These are phyloP conservation scores for Nakazawaea pomicola DNA, from an alignment of 805 yeast genomes.

Conservation along the genomic window DNA sequence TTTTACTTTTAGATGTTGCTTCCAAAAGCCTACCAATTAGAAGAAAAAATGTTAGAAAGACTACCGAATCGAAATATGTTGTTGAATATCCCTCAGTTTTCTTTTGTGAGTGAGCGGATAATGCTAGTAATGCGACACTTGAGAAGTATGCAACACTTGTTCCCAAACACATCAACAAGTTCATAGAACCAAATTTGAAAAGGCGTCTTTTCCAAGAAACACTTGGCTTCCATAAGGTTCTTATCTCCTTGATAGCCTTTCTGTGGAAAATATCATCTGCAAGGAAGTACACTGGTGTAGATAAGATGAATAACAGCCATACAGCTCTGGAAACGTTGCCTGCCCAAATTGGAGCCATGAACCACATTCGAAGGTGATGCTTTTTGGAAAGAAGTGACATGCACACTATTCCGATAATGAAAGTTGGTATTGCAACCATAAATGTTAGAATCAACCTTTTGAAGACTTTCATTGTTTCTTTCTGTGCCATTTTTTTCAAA, in stretches of 20 bases:
- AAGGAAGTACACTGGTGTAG: slow-evolving; percentile 72
- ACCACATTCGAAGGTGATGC: slow-evolving; percentile 43
- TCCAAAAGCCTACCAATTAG: slow-evolving; percentile 68
- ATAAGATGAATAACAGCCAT: slow-evolving; percentile 61
- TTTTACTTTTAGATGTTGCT: slow-evolving; percentile 58
- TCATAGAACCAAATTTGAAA: slow-evolving; percentile 76
- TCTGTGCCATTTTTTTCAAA: slow-evolving; percentile 40
- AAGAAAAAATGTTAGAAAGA: slow-evolving; percentile 66
- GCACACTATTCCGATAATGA: slow-evolving; percentile 62
- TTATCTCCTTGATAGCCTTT: slow-evolving; percentile 58
- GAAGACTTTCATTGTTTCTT: slow-evolving; percentile 42
- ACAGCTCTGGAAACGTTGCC: slow-evolving; percentile 56
- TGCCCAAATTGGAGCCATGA: slow-evolving; percentile 56
- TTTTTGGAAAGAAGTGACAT: slow-evolving; percentile 51
- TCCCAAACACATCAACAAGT: slow-evolving; percentile 64
- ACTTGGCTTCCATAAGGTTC: slow-evolving; percentile 50
- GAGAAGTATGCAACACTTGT: slow-evolving; percentile 69
- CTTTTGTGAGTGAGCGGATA: slow-evolving; percentile 32
- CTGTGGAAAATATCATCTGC: slow-evolving; percentile 70
- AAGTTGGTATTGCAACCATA: slow-evolving; percentile 57
- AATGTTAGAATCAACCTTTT: slow-evolving; percentile 44
- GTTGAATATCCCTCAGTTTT: slow-evolving; percentile 43
- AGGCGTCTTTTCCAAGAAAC: slow-evolving; percentile 52
- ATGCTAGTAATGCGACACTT: slow-evolving; percentile 50
- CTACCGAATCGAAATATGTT: slow-evolving; percentile 76